Base-by-base conservation (phyloP, 2,329 filamentous ascomycete species). In the Drechslera avenae region DNA sequence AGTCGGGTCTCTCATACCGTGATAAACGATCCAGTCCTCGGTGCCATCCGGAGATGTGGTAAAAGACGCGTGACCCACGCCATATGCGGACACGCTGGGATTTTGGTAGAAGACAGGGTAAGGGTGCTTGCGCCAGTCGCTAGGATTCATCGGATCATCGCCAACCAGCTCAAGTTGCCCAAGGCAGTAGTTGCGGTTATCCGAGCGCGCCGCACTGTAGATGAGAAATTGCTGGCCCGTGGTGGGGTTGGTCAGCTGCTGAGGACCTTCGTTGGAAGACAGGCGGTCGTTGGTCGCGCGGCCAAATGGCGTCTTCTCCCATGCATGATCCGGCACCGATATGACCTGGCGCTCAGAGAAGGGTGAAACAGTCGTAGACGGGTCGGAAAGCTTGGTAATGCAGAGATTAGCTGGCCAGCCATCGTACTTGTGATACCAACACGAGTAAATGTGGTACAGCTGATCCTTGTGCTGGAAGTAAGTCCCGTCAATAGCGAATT, bases 401-500 rank as follows among this genome's bases (percentile, higher is more conserved):
- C 79, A 82, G 5, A 81, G 73, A 50, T 81, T 81, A 3, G 78
- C 75, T 9, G 79, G 79, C 79, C 79, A 82, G 39, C 71, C 75
- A 31, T 75, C 73, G 59, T 79, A 79, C 14, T 73, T 64, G n/a
- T 65, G 68, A 51, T 74, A 72, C 73, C 73, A 75, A 52, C 73
- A 75, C 8, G 64, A 70, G 55, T 75, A 75, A 41, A 75, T 68
- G 52, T 75, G 73, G 39, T 75, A 75, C 3, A 75, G 55, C 54
- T 46, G 62, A 51, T 44, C 48, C 30, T 52, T 55, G 60, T 81
- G 75, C 49, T 73, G 68, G 60, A 81, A 80, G 63, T 81, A 82
- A 0, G 79, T 82, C 0, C 79, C 79, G 47, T 82, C 79, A 51
- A 82, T 81, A 17, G 79, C 78, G 56, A 82, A 82, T 52, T 82